A percentile compares a stretch with the other conserved stretches of the same genome.
phyloP scores from a whole-genome alignment of 2,329 filamentous ascomycete genomes.

The Fusarium kyushuense region DNA sequence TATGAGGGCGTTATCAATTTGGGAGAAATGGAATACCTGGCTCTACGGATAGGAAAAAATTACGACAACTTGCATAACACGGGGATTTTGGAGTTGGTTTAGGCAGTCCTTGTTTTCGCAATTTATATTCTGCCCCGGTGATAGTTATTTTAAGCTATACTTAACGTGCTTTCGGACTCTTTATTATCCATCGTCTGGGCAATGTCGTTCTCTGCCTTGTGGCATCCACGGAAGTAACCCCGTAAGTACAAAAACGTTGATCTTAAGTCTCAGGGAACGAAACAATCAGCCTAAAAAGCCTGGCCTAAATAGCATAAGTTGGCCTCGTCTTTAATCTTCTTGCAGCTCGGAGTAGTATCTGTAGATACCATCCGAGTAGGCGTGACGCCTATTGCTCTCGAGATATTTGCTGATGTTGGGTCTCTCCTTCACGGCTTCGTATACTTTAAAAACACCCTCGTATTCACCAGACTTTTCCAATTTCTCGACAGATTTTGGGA shows the following conservation, averaged over 20 bases:
- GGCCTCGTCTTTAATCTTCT: slow-evolving; percentile 45
- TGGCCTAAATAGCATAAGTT: too few relatives aligned
- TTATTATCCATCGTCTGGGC: neutral
- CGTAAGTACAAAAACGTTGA: too few relatives aligned
- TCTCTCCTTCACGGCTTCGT: slow-evolving; percentile 71
- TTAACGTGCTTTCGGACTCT: neutral
- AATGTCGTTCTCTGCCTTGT: neutral
- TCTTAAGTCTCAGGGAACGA: too few relatives aligned
- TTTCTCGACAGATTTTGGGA: slow-evolving; percentile 73
- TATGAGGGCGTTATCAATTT: slow-evolving; percentile 2
- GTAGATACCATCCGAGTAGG: slow-evolving; percentile 75
- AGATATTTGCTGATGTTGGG: slow-evolving; percentile 77
- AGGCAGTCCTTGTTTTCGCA: neutral
- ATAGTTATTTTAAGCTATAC: neutral
- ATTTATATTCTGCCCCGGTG: too few relatives aligned
- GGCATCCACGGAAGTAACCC: neutral
- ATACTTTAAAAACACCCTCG: slow-evolving; percentile 71
- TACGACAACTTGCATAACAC: neutral
- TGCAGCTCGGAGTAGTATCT: slow-evolving; percentile 81
- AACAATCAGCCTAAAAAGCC: too few relatives aligned
- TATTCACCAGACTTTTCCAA: slow-evolving; percentile 69
- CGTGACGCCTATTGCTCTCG: slow-evolving; percentile 70
- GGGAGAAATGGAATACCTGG: neutral
- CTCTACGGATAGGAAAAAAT: neutral
- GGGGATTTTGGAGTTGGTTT: neutral